Conservation (phyloP, 2,329 filamentous ascomycete genomes). For the Penicillium sp. region DNA sequence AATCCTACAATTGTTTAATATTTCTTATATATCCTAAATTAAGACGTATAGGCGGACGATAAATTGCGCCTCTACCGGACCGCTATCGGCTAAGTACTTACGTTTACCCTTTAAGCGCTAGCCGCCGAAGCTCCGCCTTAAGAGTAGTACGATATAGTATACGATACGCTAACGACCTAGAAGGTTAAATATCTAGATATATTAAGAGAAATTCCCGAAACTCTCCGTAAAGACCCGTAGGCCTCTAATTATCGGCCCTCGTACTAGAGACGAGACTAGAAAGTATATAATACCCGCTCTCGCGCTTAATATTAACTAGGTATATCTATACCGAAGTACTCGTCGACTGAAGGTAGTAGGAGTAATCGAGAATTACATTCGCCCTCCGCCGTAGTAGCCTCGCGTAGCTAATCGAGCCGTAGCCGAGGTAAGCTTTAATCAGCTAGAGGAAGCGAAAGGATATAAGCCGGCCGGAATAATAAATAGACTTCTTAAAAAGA, state of each 20-base stretch:
- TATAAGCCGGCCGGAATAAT: no score
- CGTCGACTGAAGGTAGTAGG: slow-evolving; percentile 16
- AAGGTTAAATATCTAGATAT: slow-evolving; percentile 25
- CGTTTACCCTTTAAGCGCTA: slow-evolving; percentile 33
- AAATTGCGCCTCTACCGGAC: slow-evolving; percentile 29
- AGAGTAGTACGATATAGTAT: slow-evolving; percentile 25
- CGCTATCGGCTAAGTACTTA: slow-evolving; percentile 32
- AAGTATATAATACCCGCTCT: slow-evolving; percentile 20
- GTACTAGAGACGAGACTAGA: slow-evolving; percentile 16
- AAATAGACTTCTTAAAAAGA: no score
- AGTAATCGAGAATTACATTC: slow-evolving; percentile 20
- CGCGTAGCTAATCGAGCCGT: slow-evolving; percentile 21
- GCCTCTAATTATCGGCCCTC: slow-evolving; percentile 28
- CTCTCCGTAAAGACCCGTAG: slow-evolving; percentile 18
- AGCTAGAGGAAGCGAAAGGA: no score
- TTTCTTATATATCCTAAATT: slow-evolving; percentile 26
- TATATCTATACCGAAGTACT: slow-evolving; percentile 15
- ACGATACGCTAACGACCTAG: slow-evolving; percentile 21
- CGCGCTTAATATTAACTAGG: slow-evolving; percentile 14
- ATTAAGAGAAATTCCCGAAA: slow-evolving; percentile 25
- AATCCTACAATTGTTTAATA: slow-evolving; percentile 27
- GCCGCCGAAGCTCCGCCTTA: slow-evolving; percentile 17
- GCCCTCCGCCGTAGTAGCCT: slow-evolving; percentile 14
- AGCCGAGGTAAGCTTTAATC: slow-evolving; percentile 20
- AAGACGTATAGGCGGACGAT: slow-evolving; percentile 25